These are phyloP conservation scores for Boletus semigastroideus DNA, from an alignment of 1,284 basidiomycete genomes.

Conservation along the genomic window DNA sequence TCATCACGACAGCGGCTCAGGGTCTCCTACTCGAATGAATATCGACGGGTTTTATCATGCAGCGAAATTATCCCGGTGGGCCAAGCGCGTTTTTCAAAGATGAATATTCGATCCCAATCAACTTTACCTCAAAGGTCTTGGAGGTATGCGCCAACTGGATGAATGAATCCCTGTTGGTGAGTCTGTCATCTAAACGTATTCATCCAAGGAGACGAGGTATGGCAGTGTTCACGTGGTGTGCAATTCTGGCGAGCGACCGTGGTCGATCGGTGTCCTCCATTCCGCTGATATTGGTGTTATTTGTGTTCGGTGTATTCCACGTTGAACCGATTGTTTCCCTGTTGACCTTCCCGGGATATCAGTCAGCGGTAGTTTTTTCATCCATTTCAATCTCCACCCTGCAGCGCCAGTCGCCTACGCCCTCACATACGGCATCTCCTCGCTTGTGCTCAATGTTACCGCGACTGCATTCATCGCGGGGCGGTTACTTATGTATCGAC, in stretches of 20 bases:
- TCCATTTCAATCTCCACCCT: not conserved
- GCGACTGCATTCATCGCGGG: constrained; percentile 15
- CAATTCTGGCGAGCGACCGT: not conserved
- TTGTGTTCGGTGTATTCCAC: constrained; percentile 9
- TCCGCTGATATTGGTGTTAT: constrained; percentile 3
- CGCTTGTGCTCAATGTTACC: constrained; percentile 13
- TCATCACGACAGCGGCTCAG: constrained; percentile 5
- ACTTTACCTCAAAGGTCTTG: constrained; percentile 4
- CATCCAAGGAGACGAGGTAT: constrained; percentile 10
- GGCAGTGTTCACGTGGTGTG: constrained; percentile 17
- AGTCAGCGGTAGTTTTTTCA: constrained; percentile 10
- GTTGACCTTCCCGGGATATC: not conserved
- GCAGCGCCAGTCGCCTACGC: not conserved
- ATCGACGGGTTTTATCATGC: constrained; percentile 13
- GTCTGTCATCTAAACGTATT: not conserved
- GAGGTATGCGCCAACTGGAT: constrained; percentile 14
- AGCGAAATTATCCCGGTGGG: constrained; percentile 18
- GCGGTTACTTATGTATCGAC: constrained; percentile 12
- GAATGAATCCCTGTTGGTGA: constrained; percentile 16
- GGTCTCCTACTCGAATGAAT: constrained; percentile 7
- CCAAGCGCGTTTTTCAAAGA: constrained; percentile 15
- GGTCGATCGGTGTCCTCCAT: constrained; percentile 8
- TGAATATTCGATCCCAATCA: not conserved
- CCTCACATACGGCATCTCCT: constrained; percentile 7
- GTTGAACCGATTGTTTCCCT: not conserved